These are phyloP conservation scores for Cylindrotheca closterium DNA, from an alignment of 108 stramenopile species.

Conservation along the genomic window DNA sequence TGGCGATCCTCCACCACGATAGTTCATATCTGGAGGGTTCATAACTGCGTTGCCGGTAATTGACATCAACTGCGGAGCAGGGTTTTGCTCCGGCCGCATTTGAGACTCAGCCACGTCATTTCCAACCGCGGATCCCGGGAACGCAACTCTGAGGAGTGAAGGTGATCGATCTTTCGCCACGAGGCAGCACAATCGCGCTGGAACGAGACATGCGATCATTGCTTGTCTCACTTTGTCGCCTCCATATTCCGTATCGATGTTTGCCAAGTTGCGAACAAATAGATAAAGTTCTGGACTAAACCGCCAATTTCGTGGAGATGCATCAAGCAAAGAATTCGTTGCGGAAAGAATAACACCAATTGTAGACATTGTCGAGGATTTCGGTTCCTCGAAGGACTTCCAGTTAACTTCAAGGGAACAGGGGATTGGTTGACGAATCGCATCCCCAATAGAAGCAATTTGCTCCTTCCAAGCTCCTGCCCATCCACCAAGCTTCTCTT, in stretches of 20 bases:
- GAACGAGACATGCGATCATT: conserved; percentile 68
- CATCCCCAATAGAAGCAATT: conserved; percentile 26
- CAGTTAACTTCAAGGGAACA: conserved; percentile 19
- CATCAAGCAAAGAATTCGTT: conserved; percentile 62
- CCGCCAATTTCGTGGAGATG: conserved; percentile 59
- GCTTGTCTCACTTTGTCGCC: conserved; percentile 53
- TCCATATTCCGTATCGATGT: conserved; percentile 24
- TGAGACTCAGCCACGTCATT: conserved; percentile 59
- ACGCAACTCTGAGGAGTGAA: conserved; percentile 33
- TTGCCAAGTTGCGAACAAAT: conserved; percentile 71
- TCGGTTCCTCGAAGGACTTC: conserved; percentile 16
- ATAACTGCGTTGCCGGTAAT: conserved; percentile 41
- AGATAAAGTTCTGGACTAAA: conserved; percentile 61
- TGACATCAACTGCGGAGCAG: conserved; percentile 38
- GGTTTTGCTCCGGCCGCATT: conserved; percentile 47
- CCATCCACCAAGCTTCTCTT: conserved; percentile 55
- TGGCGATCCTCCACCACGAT: conserved; percentile 35
- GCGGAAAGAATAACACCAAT: conserved; percentile 72
- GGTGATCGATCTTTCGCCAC: conserved; percentile 64
- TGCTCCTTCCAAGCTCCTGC: conserved; percentile 52
- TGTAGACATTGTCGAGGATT: conserved; percentile 34
- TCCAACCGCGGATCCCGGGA: conserved; percentile 70
- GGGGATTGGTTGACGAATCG: conserved; percentile 11
- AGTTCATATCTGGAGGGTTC: conserved; percentile 49
- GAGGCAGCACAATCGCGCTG: conserved; percentile 63